Evolutionary conservation across 2,329 filamentous ascomycete genomes (phyloP).

Genomic region (Fusarium setosum): DNA sequence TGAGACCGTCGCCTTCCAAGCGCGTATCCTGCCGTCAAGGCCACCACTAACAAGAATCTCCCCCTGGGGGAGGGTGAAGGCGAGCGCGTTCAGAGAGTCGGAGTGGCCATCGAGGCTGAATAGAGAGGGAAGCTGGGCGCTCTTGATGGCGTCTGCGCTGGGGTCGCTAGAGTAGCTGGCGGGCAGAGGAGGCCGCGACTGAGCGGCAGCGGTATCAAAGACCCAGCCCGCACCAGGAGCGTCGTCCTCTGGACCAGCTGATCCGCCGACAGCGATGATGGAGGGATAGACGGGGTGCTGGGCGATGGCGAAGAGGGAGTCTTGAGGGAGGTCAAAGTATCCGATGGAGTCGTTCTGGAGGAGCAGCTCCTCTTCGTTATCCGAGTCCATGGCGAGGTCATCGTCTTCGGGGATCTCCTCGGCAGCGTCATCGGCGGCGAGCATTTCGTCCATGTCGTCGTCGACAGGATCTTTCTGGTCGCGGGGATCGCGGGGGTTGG

Average conservation of each 20-base stretch:
- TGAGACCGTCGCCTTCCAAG: constrained; percentile 68
- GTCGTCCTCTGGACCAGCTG: constrained; percentile 68
- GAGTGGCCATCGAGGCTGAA: constrained; percentile 88
- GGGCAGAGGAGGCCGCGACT: constrained; percentile 76
- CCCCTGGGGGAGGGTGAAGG: constrained; percentile 85
- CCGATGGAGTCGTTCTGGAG: constrained; percentile 93
- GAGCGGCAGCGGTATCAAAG: constrained; percentile 77
- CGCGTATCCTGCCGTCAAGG: constrained; percentile 84
- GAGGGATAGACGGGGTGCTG: constrained; percentile 85
- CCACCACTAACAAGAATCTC: constrained; percentile 89
- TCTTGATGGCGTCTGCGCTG: constrained; percentile 59
- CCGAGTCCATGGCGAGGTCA: constrained; percentile 85
- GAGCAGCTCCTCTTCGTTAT: constrained; percentile 79
- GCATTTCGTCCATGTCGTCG: constrained; percentile 51
- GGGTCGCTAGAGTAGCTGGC: constrained; percentile 77
- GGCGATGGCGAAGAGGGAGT: constrained; percentile 94
- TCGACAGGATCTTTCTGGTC: constrained; percentile 39
- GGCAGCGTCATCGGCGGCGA: constrained; percentile 73
- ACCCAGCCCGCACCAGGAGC: constrained; percentile 85
- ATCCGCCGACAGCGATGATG: constrained; percentile 88
- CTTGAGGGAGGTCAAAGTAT: constrained; percentile 90
- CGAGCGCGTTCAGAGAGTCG: constrained; percentile 88
- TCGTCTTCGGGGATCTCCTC: constrained; percentile 78
- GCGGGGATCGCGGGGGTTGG: constrained; percentile 39
- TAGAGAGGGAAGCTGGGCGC: constrained; percentile 71